phyloP scores from a whole-genome alignment of 2,329 filamentous ascomycete species.

The Neopestalotiopsis rosae region DNA sequence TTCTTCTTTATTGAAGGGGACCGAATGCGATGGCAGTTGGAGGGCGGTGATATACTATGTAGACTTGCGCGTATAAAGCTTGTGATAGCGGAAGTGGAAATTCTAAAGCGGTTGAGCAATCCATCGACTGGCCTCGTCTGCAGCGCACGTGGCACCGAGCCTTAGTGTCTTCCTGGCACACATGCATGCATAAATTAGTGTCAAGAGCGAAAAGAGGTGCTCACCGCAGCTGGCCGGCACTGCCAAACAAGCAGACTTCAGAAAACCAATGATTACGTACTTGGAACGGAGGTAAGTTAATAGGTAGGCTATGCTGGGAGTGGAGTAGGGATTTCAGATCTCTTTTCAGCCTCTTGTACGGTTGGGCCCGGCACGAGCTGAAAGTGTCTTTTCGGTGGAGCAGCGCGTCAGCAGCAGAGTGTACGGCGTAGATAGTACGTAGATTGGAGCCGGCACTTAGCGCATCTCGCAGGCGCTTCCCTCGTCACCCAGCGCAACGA shows the following conservation, averaged over 20 bases:
- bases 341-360: background rate
- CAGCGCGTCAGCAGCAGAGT: background rate
- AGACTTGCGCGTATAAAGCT: background rate
- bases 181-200: too few species aligned
- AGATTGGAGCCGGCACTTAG: background rate
- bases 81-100: background rate
- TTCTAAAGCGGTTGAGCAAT: background rate
- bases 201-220: background rate
- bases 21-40: background rate
- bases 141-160: background rate
- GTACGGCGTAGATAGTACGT: too few species aligned
- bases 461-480: background rate
- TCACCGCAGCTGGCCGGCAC: background rate
- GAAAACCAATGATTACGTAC: background rate
- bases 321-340: background rate
- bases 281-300: background rate
- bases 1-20: background rate
- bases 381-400: background rate
- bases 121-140: background rate
- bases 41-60: background rate
- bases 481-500: constrained; percentile 18
- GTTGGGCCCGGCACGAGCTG: background rate
- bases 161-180: background rate
- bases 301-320: background rate
- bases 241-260: background rate